Evolutionary conservation across 2,329 filamentous ascomycete genomes (phyloP).

Genomic region (Neonectria coccinea): DNA sequence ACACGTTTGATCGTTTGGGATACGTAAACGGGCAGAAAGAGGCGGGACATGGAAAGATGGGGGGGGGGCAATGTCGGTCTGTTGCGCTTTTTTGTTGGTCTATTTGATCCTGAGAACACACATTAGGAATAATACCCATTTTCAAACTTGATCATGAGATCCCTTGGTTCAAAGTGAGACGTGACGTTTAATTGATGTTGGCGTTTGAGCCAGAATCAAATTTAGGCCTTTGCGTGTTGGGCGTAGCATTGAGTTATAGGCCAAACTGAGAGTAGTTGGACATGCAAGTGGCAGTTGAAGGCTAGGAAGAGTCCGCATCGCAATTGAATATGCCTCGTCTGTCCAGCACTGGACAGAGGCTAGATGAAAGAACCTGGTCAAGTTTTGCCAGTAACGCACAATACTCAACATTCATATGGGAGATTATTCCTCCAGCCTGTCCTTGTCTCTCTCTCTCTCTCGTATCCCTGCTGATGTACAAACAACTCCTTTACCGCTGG

Average conservation of each 20-base stretch:
- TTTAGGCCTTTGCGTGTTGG: no score
- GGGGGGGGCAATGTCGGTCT: constrained; percentile 31
- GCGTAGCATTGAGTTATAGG: no score
- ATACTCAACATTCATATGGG: not conserved
- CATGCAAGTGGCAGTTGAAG: not conserved
- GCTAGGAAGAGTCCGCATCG: no score
- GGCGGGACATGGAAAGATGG: constrained; percentile 18
- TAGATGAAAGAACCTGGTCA: not conserved
- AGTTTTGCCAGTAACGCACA: not conserved
- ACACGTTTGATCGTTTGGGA: constrained; percentile 22
- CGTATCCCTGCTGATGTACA: constrained; percentile 15
- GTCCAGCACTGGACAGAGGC: not conserved
- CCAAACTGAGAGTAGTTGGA: not conserved
- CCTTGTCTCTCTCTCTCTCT: not conserved
- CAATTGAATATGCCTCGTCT: not conserved
- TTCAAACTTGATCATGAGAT: constrained; percentile 30
- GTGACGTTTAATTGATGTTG: not conserved
- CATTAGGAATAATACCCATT: constrained; percentile 46
- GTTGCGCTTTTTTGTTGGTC: constrained; percentile 38
- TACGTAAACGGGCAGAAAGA: constrained; percentile 26
- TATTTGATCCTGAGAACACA: constrained; percentile 43
- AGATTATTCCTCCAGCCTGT: constrained; percentile 7
- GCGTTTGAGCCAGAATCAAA: no score
- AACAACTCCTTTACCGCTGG: not conserved
- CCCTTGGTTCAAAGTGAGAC: not conserved